These are phyloP conservation scores for Solanum phureja DNA, from an alignment of 257 asterid species.

Conservation along the genomic window DNA sequence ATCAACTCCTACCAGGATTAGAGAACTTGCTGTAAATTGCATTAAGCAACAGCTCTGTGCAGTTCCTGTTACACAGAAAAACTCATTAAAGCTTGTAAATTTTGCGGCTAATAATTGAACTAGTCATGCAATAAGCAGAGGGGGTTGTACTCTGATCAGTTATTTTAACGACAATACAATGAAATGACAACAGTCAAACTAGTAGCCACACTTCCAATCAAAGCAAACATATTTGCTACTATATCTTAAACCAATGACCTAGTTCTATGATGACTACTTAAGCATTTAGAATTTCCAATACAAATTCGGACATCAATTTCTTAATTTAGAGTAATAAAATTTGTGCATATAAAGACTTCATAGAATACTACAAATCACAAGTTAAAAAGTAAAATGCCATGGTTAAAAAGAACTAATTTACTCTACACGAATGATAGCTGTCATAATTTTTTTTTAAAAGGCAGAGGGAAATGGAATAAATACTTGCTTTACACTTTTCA, in stretches of 20 bases:
- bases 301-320: not conserved
- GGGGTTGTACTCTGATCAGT: not conserved
- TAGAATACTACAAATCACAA: not conserved
- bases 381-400: not conserved
- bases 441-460: not conserved
- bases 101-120: not conserved
- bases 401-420: not conserved
- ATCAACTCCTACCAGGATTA: slow-evolving; percentile 36
- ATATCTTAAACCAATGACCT: not conserved
- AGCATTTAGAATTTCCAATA: not conserved
- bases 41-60: slow-evolving; percentile 16
- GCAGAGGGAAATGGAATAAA: not conserved
- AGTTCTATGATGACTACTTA: not conserved
- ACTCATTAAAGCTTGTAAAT: not conserved
- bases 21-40: slow-evolving; percentile 33
- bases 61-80: slow-evolving; percentile 29
- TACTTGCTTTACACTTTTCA: not conserved
- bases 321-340: not conserved
- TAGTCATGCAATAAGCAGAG: not conserved
- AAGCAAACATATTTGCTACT: not conserved
- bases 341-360: not conserved
- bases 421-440: not conserved
- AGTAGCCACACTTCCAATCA: not conserved
- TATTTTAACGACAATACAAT: not conserved
- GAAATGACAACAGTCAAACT: not conserved